A percentile compares a stretch with the other conserved stretches of the same genome.
These are phyloP conservation scores for Podospora anserina DNA, from an alignment of 495 filamentous ascomycete species.

Conservation along the genomic window DNA sequence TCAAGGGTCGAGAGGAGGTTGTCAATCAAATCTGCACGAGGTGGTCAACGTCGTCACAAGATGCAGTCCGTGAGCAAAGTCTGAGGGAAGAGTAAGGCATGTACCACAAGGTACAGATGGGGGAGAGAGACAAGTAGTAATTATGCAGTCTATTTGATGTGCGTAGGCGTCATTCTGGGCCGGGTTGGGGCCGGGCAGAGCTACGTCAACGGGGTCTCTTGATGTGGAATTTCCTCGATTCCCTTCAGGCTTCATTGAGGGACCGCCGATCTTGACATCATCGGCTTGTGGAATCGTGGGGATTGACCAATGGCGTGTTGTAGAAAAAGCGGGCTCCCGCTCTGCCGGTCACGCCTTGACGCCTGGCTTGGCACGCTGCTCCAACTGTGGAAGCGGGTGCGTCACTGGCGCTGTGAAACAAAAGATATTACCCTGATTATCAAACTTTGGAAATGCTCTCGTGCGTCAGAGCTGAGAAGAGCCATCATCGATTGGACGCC, in stretches of 20 bases:
- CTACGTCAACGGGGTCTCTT: background rate
- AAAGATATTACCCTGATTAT: background rate
- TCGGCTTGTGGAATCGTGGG: background rate
- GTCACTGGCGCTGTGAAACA: conserved; percentile 5
- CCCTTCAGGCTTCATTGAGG: background rate
- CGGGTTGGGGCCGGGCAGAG: background rate
- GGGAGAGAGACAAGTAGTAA: background rate
- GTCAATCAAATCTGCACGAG: background rate
- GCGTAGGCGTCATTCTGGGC: background rate
- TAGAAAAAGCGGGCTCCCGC: background rate
- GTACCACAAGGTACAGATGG: too few species aligned
- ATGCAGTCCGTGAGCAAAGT: background rate
- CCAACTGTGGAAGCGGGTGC: conserved; percentile 4
- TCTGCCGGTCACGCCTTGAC: background rate
- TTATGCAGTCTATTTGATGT: background rate
- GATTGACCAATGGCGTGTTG: conserved; percentile 14
- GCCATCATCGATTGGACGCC: background rate
- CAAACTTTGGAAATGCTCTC: background rate
- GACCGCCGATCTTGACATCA: conserved; percentile 17
- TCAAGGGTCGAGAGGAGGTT: background rate
- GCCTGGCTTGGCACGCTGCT: conserved; percentile 12
- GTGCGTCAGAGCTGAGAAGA: background rate
- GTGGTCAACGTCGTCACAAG: background rate
- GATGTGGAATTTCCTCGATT: conserved; percentile 7
- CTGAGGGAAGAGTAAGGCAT: background rate